Base-by-base conservation (phyloP, 1,284 basidiomycete species). In the Marasmius oreades region DNA sequence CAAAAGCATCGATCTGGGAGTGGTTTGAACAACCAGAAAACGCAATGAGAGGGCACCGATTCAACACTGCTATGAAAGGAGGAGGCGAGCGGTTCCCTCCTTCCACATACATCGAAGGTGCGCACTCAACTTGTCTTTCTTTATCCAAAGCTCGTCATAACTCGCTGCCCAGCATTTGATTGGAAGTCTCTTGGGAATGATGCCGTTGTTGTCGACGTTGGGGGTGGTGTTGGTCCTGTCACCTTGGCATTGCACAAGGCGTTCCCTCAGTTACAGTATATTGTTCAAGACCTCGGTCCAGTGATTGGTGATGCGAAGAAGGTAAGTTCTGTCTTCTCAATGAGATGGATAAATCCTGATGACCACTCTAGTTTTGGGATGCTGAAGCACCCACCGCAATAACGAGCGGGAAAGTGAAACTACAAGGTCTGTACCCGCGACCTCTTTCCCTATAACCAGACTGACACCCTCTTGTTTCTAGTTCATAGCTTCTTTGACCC, bases 401-500 rank as follows among this genome's bases (percentile, higher is more conserved):
- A 22, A 42, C 56, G 23, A 54, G 48, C 22, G 59, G 57, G 10
- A 39, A 52, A 24, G 61, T 63, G 16, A 39, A 48, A 51, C 51
- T 62, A 20, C 59, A 62, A 58, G 58, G 63, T 61, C 22, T 34
- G 46, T 44, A 14, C 6, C 36, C 2, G 28, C 23, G 10, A 48
- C 24, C 1, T 10, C 10, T n/a, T 6, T 20, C 28, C 10, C 44
- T 22, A 23, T 26, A 22, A 16, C 11, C 22, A n/a, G 14, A 11
- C 42, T 23, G 23, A 45, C 36, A 54, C 16, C 43, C 39, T 8
- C 10, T n/a, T 26, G 7, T 31, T 43, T n/a, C 4, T 58, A 67
- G 65, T 28, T 20, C 66, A 69, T 55, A 62, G 66, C 56, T 69
- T 67, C 57, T 65, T 69, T 53, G 44, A 33, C 12, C 60, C 63